A percentile compares a stretch with the other conserved stretches of the same genome.
These are phyloP conservation scores for Arthroderma sp. DNA, from an alignment of 2,329 filamentous ascomycete genomes.

Conservation along the genomic window DNA sequence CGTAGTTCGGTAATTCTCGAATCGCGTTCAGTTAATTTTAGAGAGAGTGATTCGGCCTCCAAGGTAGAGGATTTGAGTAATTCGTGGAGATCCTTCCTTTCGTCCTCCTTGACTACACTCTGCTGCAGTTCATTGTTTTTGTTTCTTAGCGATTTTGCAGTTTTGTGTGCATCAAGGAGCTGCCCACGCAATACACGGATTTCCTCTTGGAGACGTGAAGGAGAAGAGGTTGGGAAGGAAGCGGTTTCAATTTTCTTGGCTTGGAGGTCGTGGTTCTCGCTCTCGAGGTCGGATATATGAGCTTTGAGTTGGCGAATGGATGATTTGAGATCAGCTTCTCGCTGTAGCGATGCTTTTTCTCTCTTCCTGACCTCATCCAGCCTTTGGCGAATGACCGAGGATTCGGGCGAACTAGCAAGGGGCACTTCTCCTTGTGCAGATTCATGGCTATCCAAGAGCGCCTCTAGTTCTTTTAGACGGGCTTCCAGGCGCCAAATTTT, in stretches of 20 bases:
- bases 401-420: constrained; percentile 20
- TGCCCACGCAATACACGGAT: constrained; percentile 47
- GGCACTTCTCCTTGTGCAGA: constrained; percentile 7
- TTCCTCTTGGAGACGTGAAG: constrained; percentile 36
- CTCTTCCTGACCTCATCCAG: constrained; percentile 52
- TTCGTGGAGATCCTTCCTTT: constrained; percentile 33
- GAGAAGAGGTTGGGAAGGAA: constrained; percentile 40
- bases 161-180: constrained; percentile 46
- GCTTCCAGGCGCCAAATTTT: constrained; percentile 54
- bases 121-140: constrained; percentile 40
- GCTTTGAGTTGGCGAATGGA: constrained; percentile 50
- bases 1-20: constrained; percentile 45
- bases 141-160: constrained; percentile 42
- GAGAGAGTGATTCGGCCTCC: constrained; percentile 53
- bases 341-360: constrained; percentile 51
- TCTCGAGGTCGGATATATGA: constrained; percentile 53
- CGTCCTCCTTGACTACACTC: constrained; percentile 29
- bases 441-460: constrained; percentile 43
- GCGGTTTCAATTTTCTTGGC: constrained; percentile 39
- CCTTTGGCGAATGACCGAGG: constrained; percentile 50
- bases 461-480: constrained; percentile 36
- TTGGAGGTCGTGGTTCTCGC: constrained; percentile 50
- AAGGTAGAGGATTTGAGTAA: constrained; percentile 35
- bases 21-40: constrained; percentile 58
- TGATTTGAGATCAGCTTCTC: constrained; percentile 52